Base-by-base conservation (phyloP, 768 basidiomycete genomes). In the Pisolithus albus region DNA sequence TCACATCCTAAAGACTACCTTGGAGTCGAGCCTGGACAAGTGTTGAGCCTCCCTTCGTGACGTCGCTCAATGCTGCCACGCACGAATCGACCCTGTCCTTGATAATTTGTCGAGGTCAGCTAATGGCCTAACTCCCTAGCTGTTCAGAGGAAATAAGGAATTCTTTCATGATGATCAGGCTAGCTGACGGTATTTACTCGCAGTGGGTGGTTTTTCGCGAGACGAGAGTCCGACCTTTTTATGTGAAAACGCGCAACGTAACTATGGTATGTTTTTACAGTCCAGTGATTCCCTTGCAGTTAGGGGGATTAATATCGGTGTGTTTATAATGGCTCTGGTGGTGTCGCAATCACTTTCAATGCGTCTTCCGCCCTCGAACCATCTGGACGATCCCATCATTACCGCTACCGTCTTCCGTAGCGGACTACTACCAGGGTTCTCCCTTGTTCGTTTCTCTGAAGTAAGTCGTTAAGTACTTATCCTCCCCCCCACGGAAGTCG, bases 21-120 rank as follows among this genome's bases (percentile, higher is more conserved):
- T 79, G 47, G 58, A 59, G n/a, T 59, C 61, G 48, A 57, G 63
- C 47, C 56, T 65, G 32, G 62, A 69, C 38, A 50, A 65, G 39
- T 62, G 63, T 18, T 61, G 58, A 39, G 21, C 46, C 13, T 61
- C 69, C 11, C 68, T 80, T 15, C 61, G 65, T 39, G 57, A 55
- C 32, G 60, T 65, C n/a, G 73, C 76, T 2, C 69, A 70, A 51
- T 70, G 64, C 37, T 80, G 76, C 58, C 67, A 56, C 60, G 65
- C 75, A 24, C 80, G 77, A 77, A 72, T 64, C 42, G 71, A 73
- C 30, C 77, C 77, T 28, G 75, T 78, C 15, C 53, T 79, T 28
- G n/a, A n/a, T n/a, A n/a, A n/a, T n/a, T 52, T 78, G 15, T 81
- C 78, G 78, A 57, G 63, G 51, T 65, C 77, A 77, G 30, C 58